phyloP scores from a whole-genome alignment of 2,329 filamentous ascomycete genomes.

The Aspergillus uvarum region DNA sequence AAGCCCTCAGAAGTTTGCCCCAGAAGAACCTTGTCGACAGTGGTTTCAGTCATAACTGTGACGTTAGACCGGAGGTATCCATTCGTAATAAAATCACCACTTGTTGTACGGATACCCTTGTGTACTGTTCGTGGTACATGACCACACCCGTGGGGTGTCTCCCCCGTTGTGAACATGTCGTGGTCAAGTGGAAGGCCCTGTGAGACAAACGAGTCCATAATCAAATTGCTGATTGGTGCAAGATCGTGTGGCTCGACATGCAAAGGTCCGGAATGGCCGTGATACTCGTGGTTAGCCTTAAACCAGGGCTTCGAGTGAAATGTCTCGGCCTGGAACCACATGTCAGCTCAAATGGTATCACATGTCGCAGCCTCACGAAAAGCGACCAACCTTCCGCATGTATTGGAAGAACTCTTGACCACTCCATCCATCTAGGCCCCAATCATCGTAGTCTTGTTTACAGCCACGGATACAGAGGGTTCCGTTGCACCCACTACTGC shows the following conservation, averaged over 20 bases:
- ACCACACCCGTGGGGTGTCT: slow-evolving; percentile 56
- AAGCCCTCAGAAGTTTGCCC: slow-evolving; percentile 36
- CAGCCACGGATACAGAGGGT: slow-evolving; percentile 46
- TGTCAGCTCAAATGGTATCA: neutral
- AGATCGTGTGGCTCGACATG: slow-evolving; percentile 59
- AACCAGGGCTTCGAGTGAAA: slow-evolving; percentile 62
- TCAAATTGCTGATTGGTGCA: slow-evolving; percentile 57
- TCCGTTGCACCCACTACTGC: slow-evolving; percentile 46
- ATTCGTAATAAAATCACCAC: slow-evolving; percentile 55
- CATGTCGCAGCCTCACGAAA: neutral
- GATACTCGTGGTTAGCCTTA: slow-evolving; percentile 47
- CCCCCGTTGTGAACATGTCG: slow-evolving; percentile 60
- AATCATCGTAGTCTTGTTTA: slow-evolving; percentile 55
- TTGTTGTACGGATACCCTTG: slow-evolving; percentile 54
- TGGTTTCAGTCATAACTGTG: slow-evolving; percentile 49
- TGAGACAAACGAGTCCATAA: slow-evolving; percentile 56
- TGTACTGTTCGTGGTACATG: slow-evolving; percentile 56
- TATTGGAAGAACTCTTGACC: slow-evolving; percentile 58
- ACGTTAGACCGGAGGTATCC: slow-evolving; percentile 48
- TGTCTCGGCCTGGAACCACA: slow-evolving; percentile 50
- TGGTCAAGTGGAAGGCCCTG: slow-evolving; percentile 55
- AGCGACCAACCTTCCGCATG: slow-evolving; percentile 52
- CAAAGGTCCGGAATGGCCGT: slow-evolving; percentile 55
- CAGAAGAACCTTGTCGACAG: slow-evolving; percentile 56
- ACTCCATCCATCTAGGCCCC: slow-evolving; percentile 55